Conservation (phyloP, 345 rosid species). For the Ceriops zippeliana region DNA sequence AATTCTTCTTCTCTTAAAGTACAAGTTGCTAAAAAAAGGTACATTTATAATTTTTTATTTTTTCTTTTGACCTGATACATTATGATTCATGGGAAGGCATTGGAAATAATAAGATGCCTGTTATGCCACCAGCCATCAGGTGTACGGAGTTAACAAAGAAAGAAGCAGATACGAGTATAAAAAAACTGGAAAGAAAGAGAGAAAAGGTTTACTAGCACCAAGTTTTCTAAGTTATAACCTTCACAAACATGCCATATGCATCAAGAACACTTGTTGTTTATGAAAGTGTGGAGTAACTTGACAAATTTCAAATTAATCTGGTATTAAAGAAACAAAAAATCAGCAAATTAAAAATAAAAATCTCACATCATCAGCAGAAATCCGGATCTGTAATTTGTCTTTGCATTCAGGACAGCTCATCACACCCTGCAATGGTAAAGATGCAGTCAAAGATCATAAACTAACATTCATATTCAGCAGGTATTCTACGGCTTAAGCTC, state of each 20-base stretch:
- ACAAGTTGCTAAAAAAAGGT: slow-evolving; percentile 1
- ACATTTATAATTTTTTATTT: too few relatives aligned
- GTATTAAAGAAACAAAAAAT: not conserved
- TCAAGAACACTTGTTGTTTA: too few relatives aligned
- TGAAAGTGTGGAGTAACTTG: slow-evolving; percentile 4
- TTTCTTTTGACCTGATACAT: not conserved
- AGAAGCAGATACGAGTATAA: not conserved
- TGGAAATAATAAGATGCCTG: not conserved
- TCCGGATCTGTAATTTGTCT: slow-evolving; percentile 71
- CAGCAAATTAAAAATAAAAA: not conserved
- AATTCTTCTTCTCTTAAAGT: not conserved
- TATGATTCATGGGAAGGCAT: not conserved
- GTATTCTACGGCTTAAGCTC: not conserved
- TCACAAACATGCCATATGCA: not conserved
- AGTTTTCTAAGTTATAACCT: not conserved
- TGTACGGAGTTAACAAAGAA: not conserved
- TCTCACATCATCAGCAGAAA: slow-evolving; percentile 95
- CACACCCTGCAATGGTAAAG: slow-evolving; percentile 58
- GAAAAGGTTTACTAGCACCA: too few relatives aligned
- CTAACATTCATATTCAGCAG: slow-evolving; percentile 4
- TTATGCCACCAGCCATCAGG: not conserved
- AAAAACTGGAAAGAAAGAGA: too few relatives aligned
- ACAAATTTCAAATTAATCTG: not conserved
- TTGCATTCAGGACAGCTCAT: slow-evolving; percentile 94
- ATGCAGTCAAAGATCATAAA: slow-evolving; percentile 16